Evolutionary conservation across 1,284 basidiomycete species (phyloP), one percentile per base, ranked within the genome.

Genomic region (Blastosporella zonata): DNA sequence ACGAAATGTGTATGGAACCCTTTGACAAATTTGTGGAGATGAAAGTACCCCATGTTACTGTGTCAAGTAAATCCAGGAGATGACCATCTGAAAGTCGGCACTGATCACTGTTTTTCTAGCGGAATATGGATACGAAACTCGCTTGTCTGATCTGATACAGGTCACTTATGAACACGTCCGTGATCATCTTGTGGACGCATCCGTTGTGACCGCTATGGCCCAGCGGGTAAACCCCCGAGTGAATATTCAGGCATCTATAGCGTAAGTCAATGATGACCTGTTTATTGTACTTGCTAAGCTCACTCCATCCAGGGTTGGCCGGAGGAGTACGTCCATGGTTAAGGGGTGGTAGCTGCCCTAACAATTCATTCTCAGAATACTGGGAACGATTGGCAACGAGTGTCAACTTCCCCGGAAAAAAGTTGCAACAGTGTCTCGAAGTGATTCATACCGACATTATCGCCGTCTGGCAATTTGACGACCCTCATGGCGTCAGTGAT

Each of bases 181-280:
- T 15, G 49, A 53, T 12, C 40, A 50, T 18, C 36, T 54, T 15
- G 47, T 17, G 9, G 55, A 54, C 43, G 58, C 55, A 9, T 55
- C 55, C 7, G 46, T 60, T 5, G 50, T 57, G 10, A 44, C 46
- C 20, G 62, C 58, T 8, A 58, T 63, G 25, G 62, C 63, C 7
- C 63, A 63, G 41, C 52, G 55, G 31, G 55, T 52, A 7, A 59
- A 47, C 37, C 47, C 57, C 18, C 45, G 50, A 17, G 52, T 59
- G 3, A 64, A 62, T 12, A 60, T 64, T 18, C 45, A 56, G n/a
- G 55, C 55, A 23, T 62, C 54, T 8, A 63, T 65, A 28, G 54
- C 35, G 61, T 62, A 37, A 54, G 59, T 50, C 4, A 1, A 18
- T 7, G 13, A 29, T 7, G 5, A 34, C n/a, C 18, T 36, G 5